Evolutionary conservation across 164 flowering plant species (phyloP).

Genomic region (Vitis amurensis): DNA sequence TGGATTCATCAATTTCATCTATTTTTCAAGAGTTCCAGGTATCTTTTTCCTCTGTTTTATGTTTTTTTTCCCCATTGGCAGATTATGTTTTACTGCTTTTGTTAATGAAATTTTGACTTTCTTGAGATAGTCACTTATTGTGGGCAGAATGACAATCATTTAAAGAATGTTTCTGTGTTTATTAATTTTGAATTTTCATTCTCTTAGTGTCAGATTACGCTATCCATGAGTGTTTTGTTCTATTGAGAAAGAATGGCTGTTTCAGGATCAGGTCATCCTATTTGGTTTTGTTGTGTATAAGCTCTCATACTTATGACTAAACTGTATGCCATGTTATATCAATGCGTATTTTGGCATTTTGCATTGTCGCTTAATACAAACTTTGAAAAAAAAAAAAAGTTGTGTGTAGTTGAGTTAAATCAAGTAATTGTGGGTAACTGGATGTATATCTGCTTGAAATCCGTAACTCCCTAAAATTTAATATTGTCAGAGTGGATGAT

Average conservation of each 20-base stretch:
- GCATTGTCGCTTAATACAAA: no score
- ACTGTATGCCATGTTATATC: not conserved
- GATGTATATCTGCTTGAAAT: no score
- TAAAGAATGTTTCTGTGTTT: no score
- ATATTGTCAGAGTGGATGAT: no score
- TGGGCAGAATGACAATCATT: not conserved
- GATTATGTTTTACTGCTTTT: not conserved
- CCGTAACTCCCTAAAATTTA: no score
- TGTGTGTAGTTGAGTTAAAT: no score
- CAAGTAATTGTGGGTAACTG: no score
- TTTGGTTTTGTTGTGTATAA: not conserved
- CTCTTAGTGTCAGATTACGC: no score
- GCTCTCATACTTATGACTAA: not conserved
- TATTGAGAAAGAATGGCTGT: not conserved
- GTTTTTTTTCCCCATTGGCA: not conserved
- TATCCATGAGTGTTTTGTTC: not conserved
- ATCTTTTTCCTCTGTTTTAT: slow-evolving; percentile 14
- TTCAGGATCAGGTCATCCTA: not conserved
- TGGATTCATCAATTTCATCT: slow-evolving; percentile 66
- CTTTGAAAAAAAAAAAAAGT: no score
- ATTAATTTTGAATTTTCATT: no score
- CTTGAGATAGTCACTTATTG: not conserved
- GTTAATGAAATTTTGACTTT: no score
- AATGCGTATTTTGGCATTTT: not conserved
- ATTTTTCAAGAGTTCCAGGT: slow-evolving; percentile 95